phyloP scores from a whole-genome alignment of 2,329 filamentous ascomycete species.

The Pseudogymnoascus sp. region DNA sequence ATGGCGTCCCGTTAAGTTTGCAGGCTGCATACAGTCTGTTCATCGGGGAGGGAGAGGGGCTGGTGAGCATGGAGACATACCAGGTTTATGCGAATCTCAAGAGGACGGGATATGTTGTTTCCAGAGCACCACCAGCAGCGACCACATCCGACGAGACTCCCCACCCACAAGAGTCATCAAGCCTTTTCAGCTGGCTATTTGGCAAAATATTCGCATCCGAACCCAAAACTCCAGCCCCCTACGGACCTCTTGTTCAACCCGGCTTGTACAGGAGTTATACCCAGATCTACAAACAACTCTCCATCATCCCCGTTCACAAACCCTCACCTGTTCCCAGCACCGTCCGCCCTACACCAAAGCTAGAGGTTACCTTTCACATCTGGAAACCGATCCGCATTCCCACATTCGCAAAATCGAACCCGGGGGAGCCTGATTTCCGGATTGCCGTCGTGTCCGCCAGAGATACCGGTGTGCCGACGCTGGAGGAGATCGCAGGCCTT shows the following conservation, averaged over 20 bases:
- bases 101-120: conserved; percentile 73
- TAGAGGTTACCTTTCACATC: conserved; percentile 58
- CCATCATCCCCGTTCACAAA: conserved; percentile 66
- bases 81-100: conserved; percentile 83
- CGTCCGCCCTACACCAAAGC: conserved; percentile 29
- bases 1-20: conserved; percentile 77
- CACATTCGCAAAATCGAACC: conserved; percentile 72
- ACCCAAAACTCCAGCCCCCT: conserved; percentile 19
- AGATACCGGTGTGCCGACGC: conserved; percentile 62
- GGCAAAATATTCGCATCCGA: conserved; percentile 23
- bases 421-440: conserved; percentile 73
- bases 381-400: conserved; percentile 62
- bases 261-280: conserved; percentile 61
- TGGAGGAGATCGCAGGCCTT: conserved; percentile 64
- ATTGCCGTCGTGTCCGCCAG: conserved; percentile 76
- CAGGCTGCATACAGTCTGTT: conserved; percentile 86
- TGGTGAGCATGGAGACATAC: conserved; percentile 68
- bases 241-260: conserved; percentile 54
- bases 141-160: not conserved
- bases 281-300: conserved; percentile 70
- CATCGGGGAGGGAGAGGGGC: conserved; percentile 64
- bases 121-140: conserved; percentile 51
- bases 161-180: conserved; percentile 14
- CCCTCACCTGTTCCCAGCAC: conserved; percentile 34
- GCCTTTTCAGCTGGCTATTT: conserved; percentile 28